Percentiles rank a stretch among this genome's conserved stretches.
phyloP scores from a whole-genome alignment of 2,329 filamentous ascomycete genomes.

The Sphaerulina musiva region DNA sequence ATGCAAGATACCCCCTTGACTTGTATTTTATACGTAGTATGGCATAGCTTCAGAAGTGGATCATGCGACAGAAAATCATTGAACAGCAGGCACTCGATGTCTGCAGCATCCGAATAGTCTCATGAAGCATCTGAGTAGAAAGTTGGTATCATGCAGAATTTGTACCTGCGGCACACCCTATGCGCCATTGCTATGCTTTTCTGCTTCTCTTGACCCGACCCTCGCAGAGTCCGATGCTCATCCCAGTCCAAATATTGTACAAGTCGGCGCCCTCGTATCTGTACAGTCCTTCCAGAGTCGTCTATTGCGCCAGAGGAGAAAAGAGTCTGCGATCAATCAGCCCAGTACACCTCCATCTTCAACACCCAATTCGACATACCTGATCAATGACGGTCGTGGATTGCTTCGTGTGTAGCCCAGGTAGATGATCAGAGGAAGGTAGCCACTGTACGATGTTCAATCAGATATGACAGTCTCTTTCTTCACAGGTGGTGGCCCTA shows the following conservation, averaged over 20 bases:
- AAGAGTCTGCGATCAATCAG: conserved; percentile 24
- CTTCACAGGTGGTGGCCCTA: conserved; percentile 42
- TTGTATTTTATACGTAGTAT: neutral
- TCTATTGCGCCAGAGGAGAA: conserved; percentile 31
- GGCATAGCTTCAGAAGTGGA: neutral
- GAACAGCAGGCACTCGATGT: neutral
- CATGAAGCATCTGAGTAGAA: neutral
- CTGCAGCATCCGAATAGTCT: neutral
- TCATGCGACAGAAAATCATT: neutral
- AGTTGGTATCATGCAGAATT: conserved; percentile 8
- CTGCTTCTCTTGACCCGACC: conserved; percentile 3
- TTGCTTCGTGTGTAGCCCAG: conserved; percentile 94
- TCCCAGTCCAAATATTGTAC: conserved; percentile 17
- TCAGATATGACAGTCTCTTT: neutral
- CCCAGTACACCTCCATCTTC: neutral
- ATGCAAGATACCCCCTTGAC: neutral
- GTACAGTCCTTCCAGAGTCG: conserved; percentile 2
- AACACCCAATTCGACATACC: conserved; percentile 39
- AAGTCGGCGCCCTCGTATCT: conserved; percentile 1
- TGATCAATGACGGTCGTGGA: conserved; percentile 74
- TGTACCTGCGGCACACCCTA: conserved; percentile 1
- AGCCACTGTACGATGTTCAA: conserved; percentile 59
- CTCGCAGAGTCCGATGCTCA: neutral
- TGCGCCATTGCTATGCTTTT: conserved; percentile 18
- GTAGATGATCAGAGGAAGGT: conserved; percentile 93